phyloP scores from a whole-genome alignment of 2,329 filamentous ascomycete species.

The Aspergillus glaucus region DNA sequence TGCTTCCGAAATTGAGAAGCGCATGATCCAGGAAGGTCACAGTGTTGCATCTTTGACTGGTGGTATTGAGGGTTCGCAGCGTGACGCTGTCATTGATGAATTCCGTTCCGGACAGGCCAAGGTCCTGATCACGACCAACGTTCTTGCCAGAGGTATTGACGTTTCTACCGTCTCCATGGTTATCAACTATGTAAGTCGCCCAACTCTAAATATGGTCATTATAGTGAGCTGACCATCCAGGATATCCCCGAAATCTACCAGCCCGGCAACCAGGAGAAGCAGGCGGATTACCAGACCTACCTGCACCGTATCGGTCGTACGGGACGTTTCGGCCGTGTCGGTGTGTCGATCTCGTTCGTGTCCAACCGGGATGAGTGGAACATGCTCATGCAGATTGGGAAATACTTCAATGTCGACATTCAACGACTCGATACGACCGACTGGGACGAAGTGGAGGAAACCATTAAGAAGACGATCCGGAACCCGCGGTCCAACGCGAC shows the following conservation, averaged over 20 bases:
- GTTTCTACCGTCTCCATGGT: conserved; percentile 91
- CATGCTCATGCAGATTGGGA: conserved; percentile 71
- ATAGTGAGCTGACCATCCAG: conserved; percentile 12
- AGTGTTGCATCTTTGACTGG: conserved; percentile 86
- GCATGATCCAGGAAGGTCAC: conserved; percentile 85
- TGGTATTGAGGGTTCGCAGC: conserved; percentile 73
- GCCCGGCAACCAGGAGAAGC: conserved; percentile 52
- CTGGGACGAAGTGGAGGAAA: conserved; percentile 82
- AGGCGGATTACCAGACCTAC: conserved; percentile 88
- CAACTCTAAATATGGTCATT: neutral
- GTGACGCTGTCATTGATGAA: conserved; percentile 75
- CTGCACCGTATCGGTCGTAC: conserved; percentile 97
- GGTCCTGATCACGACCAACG: conserved; percentile 96
- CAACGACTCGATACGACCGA: conserved; percentile 76
- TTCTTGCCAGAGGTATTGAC: conserved; percentile 92
- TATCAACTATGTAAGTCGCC: conserved; percentile 73
- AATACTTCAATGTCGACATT: conserved; percentile 73
- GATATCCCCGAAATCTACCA: conserved; percentile 65
- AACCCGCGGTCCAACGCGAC: conserved; percentile 37
- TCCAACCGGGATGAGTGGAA: conserved; percentile 76
- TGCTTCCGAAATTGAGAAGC: conserved; percentile 73
- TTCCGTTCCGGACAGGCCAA: conserved; percentile 86
- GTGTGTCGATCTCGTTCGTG: conserved; percentile 92
- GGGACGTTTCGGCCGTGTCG: conserved; percentile 91
- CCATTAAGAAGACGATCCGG: conserved; percentile 76